Evolutionary conservation across 352 stramenopile genomes (phyloP), one percentile per base, ranked within the genome.

Genomic region (Phytophthora cryptogea): DNA sequence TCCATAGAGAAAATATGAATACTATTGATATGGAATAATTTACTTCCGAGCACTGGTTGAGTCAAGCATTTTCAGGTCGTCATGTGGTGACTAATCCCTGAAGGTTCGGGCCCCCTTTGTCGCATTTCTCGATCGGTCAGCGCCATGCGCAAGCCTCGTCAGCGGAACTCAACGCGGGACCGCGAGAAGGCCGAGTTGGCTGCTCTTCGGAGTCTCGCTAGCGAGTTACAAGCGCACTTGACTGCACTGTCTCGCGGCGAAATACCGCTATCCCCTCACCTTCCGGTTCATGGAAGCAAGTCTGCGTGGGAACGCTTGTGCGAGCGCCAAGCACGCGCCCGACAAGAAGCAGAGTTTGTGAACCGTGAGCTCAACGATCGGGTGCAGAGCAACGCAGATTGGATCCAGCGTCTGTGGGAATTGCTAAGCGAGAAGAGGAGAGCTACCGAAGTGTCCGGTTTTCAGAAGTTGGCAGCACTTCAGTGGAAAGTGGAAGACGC

Each of bases 151-250:
- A 51, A 46, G 20, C 46, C 47, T 47, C 40, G 54, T 16, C 27
- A 33, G 37, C 64, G 64, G 37, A 72, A 72, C 64, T 72, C 58
- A 37, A 73, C 65, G n/a, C 59, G 64, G 30, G 64, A 66, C 44
- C 64, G 59, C 42, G 59, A 68, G 32, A 57, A 64, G 32, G 54
- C 59, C 2, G 59, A 72, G 49, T 49, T 64, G 4, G 16, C 52
- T 9, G 59, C 53, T 27, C 54, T 72, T 8, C 48, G 43, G 9
- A 32, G 55, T 2, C 58, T 72, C n/a, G 37, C 32, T n/a, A 8
- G 8, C 4, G 53, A 72, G 43, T 44, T 72, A 8, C 53, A 72
- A n/a, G 8, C n/a, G 4, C 54, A 66, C 14, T 1, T 68, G 4
- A 40, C 27, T 10, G 9, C 8, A 33, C 49, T 56, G 14, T 13